Conservation (phyloP, 176 grass and related monocot species). For the Secale cereale region DNA sequence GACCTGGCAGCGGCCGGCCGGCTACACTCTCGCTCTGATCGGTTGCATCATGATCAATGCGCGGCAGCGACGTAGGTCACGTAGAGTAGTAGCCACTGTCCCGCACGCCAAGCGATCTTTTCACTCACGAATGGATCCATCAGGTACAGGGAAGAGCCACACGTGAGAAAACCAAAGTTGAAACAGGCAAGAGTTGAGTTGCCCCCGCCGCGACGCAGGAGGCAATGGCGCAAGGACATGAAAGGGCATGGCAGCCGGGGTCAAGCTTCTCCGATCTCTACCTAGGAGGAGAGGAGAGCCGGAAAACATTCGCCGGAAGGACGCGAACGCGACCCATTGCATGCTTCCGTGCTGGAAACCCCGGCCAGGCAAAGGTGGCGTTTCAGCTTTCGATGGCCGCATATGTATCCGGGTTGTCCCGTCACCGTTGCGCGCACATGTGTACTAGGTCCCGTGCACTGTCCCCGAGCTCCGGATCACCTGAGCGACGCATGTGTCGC, state of each 20-base stretch:
- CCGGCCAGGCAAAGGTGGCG: not conserved
- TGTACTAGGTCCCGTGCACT: no score
- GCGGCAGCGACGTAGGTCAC: not conserved
- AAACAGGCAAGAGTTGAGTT: not conserved
- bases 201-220: not conserved
- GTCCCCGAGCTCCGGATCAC: no score
- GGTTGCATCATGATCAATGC: conserved; percentile 7
- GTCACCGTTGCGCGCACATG: not conserved
- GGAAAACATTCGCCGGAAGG: not conserved
- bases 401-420: not conserved
- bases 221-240: conserved; percentile 13
- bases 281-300: not conserved
- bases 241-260: not conserved
- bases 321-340: not conserved
- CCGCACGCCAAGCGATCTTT: not conserved
- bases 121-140: not conserved
- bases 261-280: not conserved
- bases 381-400: not conserved
- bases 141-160: not conserved
- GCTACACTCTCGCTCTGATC: not conserved
- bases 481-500: no score
- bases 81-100: not conserved
- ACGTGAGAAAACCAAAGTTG: not conserved
- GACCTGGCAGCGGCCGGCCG: not conserved
- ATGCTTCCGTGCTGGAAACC: not conserved